Percentiles rank a stretch among this genome's conserved stretches.
Conservation (phyloP, 306 rosid species). For the Purshia tridentata region DNA sequence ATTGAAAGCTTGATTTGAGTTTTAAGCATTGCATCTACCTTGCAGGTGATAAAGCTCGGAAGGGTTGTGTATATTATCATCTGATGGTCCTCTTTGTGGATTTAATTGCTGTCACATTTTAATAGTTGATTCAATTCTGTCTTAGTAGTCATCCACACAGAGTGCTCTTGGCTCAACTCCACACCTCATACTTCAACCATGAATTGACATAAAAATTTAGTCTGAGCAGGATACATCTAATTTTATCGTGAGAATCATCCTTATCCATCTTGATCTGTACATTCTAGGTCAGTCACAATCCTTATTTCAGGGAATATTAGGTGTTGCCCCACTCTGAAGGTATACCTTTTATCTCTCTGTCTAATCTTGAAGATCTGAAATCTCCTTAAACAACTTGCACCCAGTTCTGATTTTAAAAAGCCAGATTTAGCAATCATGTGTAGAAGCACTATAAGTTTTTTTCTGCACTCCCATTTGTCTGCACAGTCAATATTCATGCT, state of each 20-base stretch:
- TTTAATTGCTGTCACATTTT: slow-evolving; percentile 8
- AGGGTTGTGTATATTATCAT: background rate
- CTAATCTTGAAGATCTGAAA: background rate
- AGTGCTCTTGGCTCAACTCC: background rate
- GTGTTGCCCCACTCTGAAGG: slow-evolving; percentile 22
- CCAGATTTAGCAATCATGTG: slow-evolving; percentile 9
- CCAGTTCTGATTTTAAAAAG: background rate
- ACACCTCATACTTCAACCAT: slow-evolving; percentile 1
- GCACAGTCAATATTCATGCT: background rate
- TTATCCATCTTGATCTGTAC: slow-evolving; percentile 6
- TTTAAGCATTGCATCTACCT: background rate
- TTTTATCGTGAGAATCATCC: background rate
- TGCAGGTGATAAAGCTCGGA: slow-evolving; percentile 1
- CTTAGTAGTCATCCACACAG: background rate
- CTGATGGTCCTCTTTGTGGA: slow-evolving; percentile 1
- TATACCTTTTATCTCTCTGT: background rate
- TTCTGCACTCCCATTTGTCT: background rate
- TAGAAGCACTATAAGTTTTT: slow-evolving; percentile 17
- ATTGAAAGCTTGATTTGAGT: background rate
- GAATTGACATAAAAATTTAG: no score
- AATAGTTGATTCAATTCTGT: slow-evolving; percentile 7
- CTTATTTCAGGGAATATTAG: background rate
- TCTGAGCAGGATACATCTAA: background rate
- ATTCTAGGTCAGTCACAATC: background rate
- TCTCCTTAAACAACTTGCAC: background rate